These are phyloP conservation scores for Aspergillus nanangensis DNA, from an alignment of 495 filamentous ascomycete species.

Conservation along the genomic window DNA sequence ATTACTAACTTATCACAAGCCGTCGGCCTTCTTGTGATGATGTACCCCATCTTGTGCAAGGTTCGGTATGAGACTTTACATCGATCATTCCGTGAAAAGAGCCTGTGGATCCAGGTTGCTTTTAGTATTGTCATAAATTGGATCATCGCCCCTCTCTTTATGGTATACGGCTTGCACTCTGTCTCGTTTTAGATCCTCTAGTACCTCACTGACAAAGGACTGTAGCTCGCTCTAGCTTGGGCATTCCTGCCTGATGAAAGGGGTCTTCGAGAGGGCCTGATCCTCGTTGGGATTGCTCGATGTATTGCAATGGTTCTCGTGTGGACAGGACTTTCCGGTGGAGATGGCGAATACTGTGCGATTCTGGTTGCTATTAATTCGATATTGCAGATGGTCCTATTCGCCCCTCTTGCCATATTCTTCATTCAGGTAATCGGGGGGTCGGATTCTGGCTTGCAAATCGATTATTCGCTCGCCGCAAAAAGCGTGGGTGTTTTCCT, in stretches of 20 bases:
- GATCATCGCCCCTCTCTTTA: slow-evolving; percentile 84
- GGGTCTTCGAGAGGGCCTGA: slow-evolving; percentile 65
- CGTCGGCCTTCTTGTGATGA: slow-evolving; percentile 83
- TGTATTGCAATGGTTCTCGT: slow-evolving; percentile 87
- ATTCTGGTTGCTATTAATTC: slow-evolving; percentile 89
- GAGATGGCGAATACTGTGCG: slow-evolving; percentile 81
- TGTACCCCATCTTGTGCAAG: slow-evolving; percentile 94
- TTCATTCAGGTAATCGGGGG: slow-evolving; percentile 69
- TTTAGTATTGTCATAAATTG: slow-evolving; percentile 84
- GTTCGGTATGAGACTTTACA: slow-evolving; percentile 81
- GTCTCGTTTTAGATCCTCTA: background rate
- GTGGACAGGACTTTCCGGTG: slow-evolving; percentile 74
- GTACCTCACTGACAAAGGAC: slow-evolving; percentile 43
- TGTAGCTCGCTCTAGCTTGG: slow-evolving; percentile 70
- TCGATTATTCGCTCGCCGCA: slow-evolving; percentile 69
- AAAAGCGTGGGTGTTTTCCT: slow-evolving; percentile 80
- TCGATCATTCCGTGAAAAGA: slow-evolving; percentile 53
- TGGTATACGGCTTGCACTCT: slow-evolving; percentile 58
- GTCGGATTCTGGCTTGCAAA: slow-evolving; percentile 25
- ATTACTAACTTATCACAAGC: slow-evolving; percentile 38
- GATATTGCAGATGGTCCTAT: slow-evolving; percentile 80
- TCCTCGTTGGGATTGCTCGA: slow-evolving; percentile 72
- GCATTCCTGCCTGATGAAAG: slow-evolving; percentile 73
- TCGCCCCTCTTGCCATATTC: slow-evolving; percentile 73
- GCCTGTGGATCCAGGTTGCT: slow-evolving; percentile 72